A percentile compares a stretch with the other conserved stretches of the same genome.
These are phyloP conservation scores for Entomophthora muscae DNA, from an alignment of 371 early-diverging fungal species.

Conservation along the genomic window DNA sequence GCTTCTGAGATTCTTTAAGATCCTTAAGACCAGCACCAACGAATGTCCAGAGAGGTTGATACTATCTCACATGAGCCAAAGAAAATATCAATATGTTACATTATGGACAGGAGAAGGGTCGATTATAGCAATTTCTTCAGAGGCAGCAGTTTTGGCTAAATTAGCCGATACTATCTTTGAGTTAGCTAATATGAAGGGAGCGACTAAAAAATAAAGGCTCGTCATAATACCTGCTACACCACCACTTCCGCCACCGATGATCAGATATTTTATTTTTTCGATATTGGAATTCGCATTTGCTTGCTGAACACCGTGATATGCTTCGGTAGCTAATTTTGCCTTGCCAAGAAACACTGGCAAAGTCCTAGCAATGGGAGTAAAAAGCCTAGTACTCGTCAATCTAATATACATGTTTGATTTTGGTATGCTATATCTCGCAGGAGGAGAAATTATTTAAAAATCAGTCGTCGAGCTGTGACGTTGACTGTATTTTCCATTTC, in stretches of 20 bases:
- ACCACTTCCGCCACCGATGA: constrained; percentile 46
- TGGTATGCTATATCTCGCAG: too few relatives aligned
- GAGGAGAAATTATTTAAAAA: too few relatives aligned
- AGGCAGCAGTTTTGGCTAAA: constrained; percentile 36
- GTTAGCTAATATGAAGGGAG: too few relatives aligned
- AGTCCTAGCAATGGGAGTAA: too few relatives aligned
- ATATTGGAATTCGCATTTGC: background rate
- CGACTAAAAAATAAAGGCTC: too few relatives aligned
- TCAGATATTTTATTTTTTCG: constrained; percentile 23
- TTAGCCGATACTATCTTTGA: constrained; percentile 35
- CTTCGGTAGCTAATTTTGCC: too few relatives aligned
- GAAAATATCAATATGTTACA: constrained; percentile 22
- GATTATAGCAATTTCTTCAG: constrained; percentile 53
- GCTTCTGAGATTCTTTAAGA: constrained; percentile 41
- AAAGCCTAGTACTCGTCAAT: too few relatives aligned
- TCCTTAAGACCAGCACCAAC: constrained; percentile 76
- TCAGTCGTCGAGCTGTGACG: too few relatives aligned
- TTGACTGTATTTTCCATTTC: too few relatives aligned
- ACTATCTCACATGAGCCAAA: constrained; percentile 17
- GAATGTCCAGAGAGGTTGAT: constrained; percentile 82
- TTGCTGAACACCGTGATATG: background rate
- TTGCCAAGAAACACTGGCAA: too few relatives aligned
- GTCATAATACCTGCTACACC: constrained; percentile 32
- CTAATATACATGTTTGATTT: too few relatives aligned
- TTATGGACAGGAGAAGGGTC: constrained; percentile 64